A percentile compares a stretch with the other conserved stretches of the same genome.
Conservation (phyloP, 2,329 filamentous ascomycete species). For the Cladosporium halotolerans region DNA sequence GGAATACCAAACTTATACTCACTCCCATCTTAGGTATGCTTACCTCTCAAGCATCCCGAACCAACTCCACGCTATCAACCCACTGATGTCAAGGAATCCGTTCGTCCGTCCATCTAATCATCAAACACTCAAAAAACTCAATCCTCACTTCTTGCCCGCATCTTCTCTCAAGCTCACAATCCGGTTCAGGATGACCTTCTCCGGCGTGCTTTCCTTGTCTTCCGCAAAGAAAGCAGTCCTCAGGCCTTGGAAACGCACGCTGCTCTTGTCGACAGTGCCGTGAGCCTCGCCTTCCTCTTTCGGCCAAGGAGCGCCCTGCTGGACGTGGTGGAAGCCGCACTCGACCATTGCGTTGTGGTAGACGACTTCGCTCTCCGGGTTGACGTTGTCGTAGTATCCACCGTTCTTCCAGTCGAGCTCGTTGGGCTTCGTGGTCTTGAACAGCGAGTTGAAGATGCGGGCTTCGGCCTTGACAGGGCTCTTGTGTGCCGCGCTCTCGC, state of each 20-base stretch:
- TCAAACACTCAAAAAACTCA: not conserved
- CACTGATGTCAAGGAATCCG: not conserved
- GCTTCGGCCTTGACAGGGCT: constrained; percentile 61
- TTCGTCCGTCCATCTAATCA: not conserved
- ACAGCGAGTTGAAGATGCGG: constrained; percentile 73
- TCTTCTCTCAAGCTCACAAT: constrained; percentile 92
- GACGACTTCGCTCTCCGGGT: constrained; percentile 75
- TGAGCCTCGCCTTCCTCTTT: constrained; percentile 65
- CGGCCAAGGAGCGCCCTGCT: constrained; percentile 69
- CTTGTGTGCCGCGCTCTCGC: constrained; percentile 56
- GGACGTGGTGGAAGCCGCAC: constrained; percentile 73
- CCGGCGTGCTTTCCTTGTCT: constrained; percentile 63
- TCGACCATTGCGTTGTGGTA: constrained; percentile 75
- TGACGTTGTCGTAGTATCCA: constrained; percentile 78
- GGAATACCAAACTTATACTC: no score
- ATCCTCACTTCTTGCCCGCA: constrained; percentile 51
- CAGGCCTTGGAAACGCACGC: constrained; percentile 87
- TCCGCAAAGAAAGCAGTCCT: constrained; percentile 82
- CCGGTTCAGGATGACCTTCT: constrained; percentile 80
- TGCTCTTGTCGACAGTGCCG: constrained; percentile 53
- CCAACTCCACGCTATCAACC: constrained; percentile 2
- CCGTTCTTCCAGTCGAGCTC: constrained; percentile 61
- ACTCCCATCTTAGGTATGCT: no score
- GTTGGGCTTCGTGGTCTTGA: constrained; percentile 79
- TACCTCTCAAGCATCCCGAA: not conserved